These are phyloP conservation scores for Aspergillus viridinutans DNA, from an alignment of 2,329 filamentous ascomycete species.

Conservation along the genomic window DNA sequence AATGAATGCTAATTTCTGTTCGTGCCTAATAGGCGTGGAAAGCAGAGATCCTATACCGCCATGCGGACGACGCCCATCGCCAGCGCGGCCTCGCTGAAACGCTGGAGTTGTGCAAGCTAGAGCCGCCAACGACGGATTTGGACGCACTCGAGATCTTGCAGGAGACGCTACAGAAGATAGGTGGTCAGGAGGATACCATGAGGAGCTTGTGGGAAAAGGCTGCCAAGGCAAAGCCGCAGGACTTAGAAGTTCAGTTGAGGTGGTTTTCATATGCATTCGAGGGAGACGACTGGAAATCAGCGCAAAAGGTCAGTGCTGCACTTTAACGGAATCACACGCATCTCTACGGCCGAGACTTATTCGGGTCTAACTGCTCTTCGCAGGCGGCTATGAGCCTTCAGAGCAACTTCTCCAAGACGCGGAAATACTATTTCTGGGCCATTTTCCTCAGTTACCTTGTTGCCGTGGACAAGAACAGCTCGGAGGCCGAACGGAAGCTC, in stretches of 20 bases:
- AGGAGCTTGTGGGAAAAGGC: constrained; percentile 45
- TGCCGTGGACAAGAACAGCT: constrained; percentile 31
- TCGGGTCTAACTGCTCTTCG: constrained; percentile 9
- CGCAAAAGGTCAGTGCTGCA: constrained; percentile 43
- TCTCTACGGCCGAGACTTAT: neutral
- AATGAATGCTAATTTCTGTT: neutral
- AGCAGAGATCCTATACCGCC: constrained; percentile 38
- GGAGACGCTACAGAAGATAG: constrained; percentile 35
- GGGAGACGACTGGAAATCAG: constrained; percentile 42
- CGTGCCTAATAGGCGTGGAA: constrained; percentile 37
- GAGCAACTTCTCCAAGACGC: constrained; percentile 45
- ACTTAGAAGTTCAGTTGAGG: constrained; percentile 40
- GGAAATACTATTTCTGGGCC: constrained; percentile 48
- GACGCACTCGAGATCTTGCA: constrained; percentile 43
- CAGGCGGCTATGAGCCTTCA: constrained; percentile 49
- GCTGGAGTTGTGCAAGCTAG: constrained; percentile 39
- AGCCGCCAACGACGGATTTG: constrained; percentile 42
- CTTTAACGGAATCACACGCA: neutral
- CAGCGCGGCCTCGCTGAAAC: constrained; percentile 43
- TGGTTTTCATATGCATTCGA: constrained; percentile 45
- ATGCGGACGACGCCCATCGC: constrained; percentile 39
- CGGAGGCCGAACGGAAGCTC: constrained; percentile 41
- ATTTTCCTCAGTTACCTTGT: constrained; percentile 45
- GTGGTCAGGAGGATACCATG: constrained; percentile 31
- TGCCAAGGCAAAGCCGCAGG: constrained; percentile 41